Base-by-base conservation (phyloP, 805 yeast species). In the Lipomyces japonicus region DNA sequence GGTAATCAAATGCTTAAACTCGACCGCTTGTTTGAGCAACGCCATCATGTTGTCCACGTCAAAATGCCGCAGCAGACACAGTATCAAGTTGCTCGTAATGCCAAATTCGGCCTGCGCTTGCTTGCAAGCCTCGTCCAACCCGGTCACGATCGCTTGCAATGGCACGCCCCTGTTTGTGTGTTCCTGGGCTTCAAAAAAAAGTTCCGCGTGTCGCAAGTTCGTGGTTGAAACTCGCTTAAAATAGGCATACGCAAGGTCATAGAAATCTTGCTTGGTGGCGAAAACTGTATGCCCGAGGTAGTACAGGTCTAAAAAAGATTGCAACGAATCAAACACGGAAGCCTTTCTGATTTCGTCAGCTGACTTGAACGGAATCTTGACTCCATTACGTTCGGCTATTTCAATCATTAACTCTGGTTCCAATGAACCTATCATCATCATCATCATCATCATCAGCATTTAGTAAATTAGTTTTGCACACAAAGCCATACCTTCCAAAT, bases 261-360 rank as follows among this genome's bases (percentile, higher is more conserved):
- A 81, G 67, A 86, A 86, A 69, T 86, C 95, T 42, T 79, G 71
- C 61, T 84, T 88, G 7, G 72, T 68, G 48, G 80, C 71, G 61
- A 86, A 71, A n/a, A 84, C 93, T 48, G 80, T 74, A 79, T 86
- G 83, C 39, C 95, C 95, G 42, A 84, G 79, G 67, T 86, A 86
- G 67, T 86, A 86, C 60, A 78, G 82, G 67, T 84, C 80, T 57
- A 86, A 71, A 69, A 86, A 86, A 62, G 85, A 91, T 68, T 86
- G 89, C 53, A 86, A 69, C 62, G 83, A 84, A 14, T 76, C 70
- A 64, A 86, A 86, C 23, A 74, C 67, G 44, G 74, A 71, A 63
- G 86, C 86, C 30, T 70, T 75, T 51, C 77, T 72, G 56, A 84
- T 72, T 46, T 71, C 83, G 55, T 76, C 82, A 4, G 76, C 75